These are phyloP conservation scores for Lodderomyces elongisporus DNA, from an alignment of 1,139 yeast genomes.

Conservation along the genomic window DNA sequence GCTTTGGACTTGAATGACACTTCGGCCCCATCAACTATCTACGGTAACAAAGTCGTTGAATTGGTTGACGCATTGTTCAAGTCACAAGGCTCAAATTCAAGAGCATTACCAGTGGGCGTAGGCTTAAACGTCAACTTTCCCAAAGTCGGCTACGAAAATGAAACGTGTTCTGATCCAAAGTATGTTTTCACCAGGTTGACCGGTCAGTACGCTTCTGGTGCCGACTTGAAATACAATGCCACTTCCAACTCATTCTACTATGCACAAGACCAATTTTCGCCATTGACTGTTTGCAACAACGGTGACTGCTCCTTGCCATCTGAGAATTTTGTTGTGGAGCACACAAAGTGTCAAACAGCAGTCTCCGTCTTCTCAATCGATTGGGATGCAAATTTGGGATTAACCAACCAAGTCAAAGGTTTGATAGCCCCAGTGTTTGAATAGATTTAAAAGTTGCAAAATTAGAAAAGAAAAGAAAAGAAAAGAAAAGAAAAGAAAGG, in stretches of 20 bases:
- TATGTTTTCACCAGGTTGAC: conserved; percentile 35
- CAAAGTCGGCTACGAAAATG: conserved; percentile 31
- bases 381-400: conserved; percentile 33
- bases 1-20: conserved; percentile 27
- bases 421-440: conserved; percentile 23
- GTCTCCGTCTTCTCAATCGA: conserved; percentile 39
- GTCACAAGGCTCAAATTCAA: conserved; percentile 25
- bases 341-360: conserved; percentile 27
- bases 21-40: conserved; percentile 32
- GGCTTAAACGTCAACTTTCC: conserved; percentile 43
- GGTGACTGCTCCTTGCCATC: conserved; percentile 37
- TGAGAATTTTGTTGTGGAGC: conserved; percentile 23
- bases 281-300: conserved; percentile 23
- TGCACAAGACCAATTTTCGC: conserved; percentile 14
- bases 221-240: conserved; percentile 29
- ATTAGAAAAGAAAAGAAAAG: not conserved
- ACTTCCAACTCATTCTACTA: conserved; percentile 22
- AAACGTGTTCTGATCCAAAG: conserved; percentile 29
- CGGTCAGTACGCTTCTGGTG: conserved; percentile 27
- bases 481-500: not conserved
- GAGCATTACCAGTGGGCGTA: conserved; percentile 36
- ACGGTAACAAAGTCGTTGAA: conserved; percentile 27
- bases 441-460: no score
- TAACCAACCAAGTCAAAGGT: conserved; percentile 22
- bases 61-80: conserved; percentile 30